A percentile compares a stretch with the other conserved stretches of the same genome.
Conservation (phyloP, 202 grass and related monocot genomes). For the Tripidium arundinaceum region DNA sequence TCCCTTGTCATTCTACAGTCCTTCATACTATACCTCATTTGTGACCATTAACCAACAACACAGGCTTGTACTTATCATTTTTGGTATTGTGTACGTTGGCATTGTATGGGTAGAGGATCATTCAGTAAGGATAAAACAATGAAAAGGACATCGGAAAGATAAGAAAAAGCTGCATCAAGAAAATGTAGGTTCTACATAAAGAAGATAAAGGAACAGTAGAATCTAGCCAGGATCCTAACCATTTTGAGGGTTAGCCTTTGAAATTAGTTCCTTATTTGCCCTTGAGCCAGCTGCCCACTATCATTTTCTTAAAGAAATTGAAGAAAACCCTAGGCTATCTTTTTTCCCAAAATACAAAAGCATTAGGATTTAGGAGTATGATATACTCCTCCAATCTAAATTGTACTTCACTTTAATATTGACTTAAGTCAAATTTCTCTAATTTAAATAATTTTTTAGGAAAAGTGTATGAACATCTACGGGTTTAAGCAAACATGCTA, state of each 20-base stretch:
- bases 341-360: not conserved
- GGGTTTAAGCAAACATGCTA: too few relatives aligned
- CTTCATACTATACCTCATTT: not conserved
- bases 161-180: not conserved
- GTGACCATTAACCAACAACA: not conserved
- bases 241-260: conserved; percentile 26
- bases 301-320: not conserved
- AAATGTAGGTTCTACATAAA: conserved; percentile 24
- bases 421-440: too few relatives aligned
- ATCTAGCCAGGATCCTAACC: conserved; percentile 11
- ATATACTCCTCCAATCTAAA: too few relatives aligned
- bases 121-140: not conserved
- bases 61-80: not conserved
- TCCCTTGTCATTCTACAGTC: not conserved
- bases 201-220: conserved; percentile 26
- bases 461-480: too few relatives aligned
- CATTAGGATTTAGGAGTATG: too few relatives aligned
- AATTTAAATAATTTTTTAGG: too few relatives aligned
- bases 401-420: too few relatives aligned
- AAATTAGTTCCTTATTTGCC: conserved; percentile 28
- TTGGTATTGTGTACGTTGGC: too few relatives aligned
- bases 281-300: conserved; percentile 10
- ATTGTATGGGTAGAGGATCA: not conserved
- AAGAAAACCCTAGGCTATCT: not conserved
- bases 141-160: not conserved